Evolutionary conservation across 1,284 basidiomycete genomes (phyloP).

Genomic region (Leccinum pachyderme): DNA sequence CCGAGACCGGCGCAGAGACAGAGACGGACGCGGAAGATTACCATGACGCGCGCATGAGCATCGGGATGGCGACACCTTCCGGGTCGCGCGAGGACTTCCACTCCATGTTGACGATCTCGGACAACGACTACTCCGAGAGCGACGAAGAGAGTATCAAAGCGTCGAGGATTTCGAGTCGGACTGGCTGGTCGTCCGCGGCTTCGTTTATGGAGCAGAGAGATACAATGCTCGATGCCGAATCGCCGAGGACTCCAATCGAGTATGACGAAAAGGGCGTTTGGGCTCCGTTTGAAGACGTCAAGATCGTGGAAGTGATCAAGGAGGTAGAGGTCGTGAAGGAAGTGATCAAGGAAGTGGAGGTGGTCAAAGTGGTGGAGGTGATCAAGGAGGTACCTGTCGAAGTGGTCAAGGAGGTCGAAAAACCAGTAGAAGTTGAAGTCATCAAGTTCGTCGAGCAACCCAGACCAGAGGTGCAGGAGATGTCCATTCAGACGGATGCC

Average conservation of each 20-base stretch:
- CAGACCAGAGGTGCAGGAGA: conserved; percentile 66
- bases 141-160: conserved; percentile 69
- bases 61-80: conserved; percentile 61
- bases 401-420: conserved; percentile 33
- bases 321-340: conserved; percentile 11
- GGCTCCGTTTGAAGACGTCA: conserved; percentile 32
- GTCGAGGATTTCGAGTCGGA: conserved; percentile 44
- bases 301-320: conserved; percentile 30
- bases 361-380: conserved; percentile 23
- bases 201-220: conserved; percentile 16
- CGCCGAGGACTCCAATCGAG: conserved; percentile 18
- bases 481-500: conserved; percentile 75
- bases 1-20: conserved; percentile 61
- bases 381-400: conserved; percentile 26
- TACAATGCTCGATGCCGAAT: conserved; percentile 5
- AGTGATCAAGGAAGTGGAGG: conserved; percentile 26
- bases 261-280: conserved; percentile 44
- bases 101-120: conserved; percentile 69
- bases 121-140: conserved; percentile 58
- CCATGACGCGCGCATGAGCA: conserved; percentile 77
- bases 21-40: conserved; percentile 67
- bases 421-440: conserved; percentile 28
- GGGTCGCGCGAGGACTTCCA: conserved; percentile 69
- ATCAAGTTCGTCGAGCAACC: conserved; percentile 36
- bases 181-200: conserved; percentile 31